Evolutionary conservation across 305 asterid genomes (phyloP), one percentile per base, ranked within the genome.

Genomic region (Fraxinus angustifolia): DNA sequence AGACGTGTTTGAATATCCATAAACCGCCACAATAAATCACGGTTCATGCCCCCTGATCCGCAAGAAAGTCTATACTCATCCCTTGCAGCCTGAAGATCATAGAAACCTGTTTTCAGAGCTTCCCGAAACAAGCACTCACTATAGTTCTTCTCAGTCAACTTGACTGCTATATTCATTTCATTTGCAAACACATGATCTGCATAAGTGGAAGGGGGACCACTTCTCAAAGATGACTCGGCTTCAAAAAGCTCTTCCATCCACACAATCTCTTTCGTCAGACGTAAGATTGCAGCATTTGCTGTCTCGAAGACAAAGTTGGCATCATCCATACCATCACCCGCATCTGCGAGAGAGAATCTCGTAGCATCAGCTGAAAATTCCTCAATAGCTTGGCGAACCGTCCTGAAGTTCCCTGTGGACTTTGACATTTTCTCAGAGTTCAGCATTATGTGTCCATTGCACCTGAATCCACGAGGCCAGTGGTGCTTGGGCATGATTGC

Each of bases 331-430:
- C 99, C 98, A 30, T 95, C 99, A 84, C 98, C 99, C 0, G 99
- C 98, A 89, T 95, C 99, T 11, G 98, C 99, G 75, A 95, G 97
- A 1, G 98, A 83, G 87, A 95, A 95, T 77, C 98, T 87, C 1
- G 97, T 92, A 62, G 98, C 99, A 83, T 95, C 98, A 65, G 99
- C 98, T 14, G 99, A 93, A 82, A 95, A 95, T 82, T 94, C 98
- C 81, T 90, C 89, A 35, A 95, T 92, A 56, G 99, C 97, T 90
- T 93, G 78, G 3, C 97, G 95, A 65, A 95, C 90, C 21, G 99
- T 95, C 89, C 95, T 84, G 89, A 95, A 93, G 84, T 92, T 92
- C 56, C 99, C 98, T 0, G 97, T 92, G 10, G 99, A 95, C 85
- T 95, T 95, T 6, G 98, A 95, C 99, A 95, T 95, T 85, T 95